These are phyloP conservation scores for Talaromyces atroroseus DNA, from an alignment of 2,329 filamentous ascomycete genomes.

Conservation along the genomic window DNA sequence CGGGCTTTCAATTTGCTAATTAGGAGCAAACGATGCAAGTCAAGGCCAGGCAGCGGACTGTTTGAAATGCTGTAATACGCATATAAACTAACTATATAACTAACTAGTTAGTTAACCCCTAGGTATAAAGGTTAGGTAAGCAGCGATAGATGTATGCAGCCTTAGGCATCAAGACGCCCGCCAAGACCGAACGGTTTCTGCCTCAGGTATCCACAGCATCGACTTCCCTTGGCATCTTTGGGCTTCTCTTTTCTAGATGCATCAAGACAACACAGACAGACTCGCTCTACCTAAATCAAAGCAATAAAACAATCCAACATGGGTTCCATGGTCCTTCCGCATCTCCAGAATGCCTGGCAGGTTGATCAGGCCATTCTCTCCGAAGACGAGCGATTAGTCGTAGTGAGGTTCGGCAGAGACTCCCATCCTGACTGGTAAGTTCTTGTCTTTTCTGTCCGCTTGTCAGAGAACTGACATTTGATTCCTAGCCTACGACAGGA, in stretches of 20 bases:
- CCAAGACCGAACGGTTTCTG: not conserved
- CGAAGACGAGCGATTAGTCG: constrained; percentile 74
- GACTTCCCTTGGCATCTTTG: not conserved
- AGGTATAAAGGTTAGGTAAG: no score
- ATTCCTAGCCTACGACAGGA: constrained; percentile 62
- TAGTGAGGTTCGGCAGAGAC: constrained; percentile 90
- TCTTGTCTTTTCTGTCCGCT: constrained; percentile 42
- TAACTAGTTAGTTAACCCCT: no score
- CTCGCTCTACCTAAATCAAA: not conserved
- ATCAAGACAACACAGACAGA: not conserved
- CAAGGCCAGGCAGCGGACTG: no score
- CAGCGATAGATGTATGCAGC: not conserved
- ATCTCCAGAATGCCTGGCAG: constrained; percentile 90
- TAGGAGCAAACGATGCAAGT: no score
- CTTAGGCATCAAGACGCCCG: not conserved
- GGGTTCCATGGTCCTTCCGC: constrained; percentile 88
- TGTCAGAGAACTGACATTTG: constrained; percentile 37
- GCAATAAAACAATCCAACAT: constrained; percentile 34
- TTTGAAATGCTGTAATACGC: no score
- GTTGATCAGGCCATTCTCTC: constrained; percentile 92
- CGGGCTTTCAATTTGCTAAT: no score
- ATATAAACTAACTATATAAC: no score
- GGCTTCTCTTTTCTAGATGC: constrained; percentile 3
- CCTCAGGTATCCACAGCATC: constrained; percentile 6
- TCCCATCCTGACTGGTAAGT: constrained; percentile 64